phyloP scores from a whole-genome alignment of 352 stramenopile genomes.

The Pythium periplocum region DNA sequence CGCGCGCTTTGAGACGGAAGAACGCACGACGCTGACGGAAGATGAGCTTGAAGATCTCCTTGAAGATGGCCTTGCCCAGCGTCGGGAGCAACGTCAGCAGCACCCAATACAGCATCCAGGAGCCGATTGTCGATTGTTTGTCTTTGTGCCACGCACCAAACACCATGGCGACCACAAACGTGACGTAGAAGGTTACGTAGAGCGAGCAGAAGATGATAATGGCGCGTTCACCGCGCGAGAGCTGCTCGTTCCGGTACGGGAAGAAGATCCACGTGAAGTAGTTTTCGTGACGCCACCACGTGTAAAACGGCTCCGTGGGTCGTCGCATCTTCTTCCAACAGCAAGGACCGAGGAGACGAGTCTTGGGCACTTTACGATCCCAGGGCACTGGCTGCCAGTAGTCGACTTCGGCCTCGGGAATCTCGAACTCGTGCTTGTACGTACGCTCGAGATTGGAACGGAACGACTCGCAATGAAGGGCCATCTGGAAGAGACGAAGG shows the following conservation, averaged over 20 bases:
- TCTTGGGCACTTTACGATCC: conserved; percentile 70
- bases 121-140: conserved; percentile 31
- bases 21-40: conserved; percentile 66
- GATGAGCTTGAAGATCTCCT: conserved; percentile 74
- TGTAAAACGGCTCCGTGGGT: conserved; percentile 64
- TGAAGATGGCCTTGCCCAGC: conserved; percentile 62
- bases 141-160: conserved; percentile 27
- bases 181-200: conserved; percentile 74
- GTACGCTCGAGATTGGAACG: conserved; percentile 53
- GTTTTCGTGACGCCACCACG: conserved; percentile 71
- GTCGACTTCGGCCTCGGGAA: conserved; percentile 62
- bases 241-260: conserved; percentile 57
- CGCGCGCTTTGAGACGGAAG: conserved; percentile 40
- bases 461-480: conserved; percentile 48
- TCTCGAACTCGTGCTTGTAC: conserved; percentile 42
- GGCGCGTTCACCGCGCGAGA: conserved; percentile 50
- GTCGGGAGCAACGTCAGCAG: conserved; percentile 46
- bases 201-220: conserved; percentile 64
- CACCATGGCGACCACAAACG: conserved; percentile 62
- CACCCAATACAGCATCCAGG: conserved; percentile 46
- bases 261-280: conserved; percentile 78
- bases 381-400: conserved; percentile 67
- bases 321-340: conserved; percentile 63
- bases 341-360: conserved; percentile 46
- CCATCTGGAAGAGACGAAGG: conserved; percentile 60